Evolutionary conservation across 2,329 filamentous ascomycete genomes (phyloP).

Genomic region (Dothideomycetidae sp.): DNA sequence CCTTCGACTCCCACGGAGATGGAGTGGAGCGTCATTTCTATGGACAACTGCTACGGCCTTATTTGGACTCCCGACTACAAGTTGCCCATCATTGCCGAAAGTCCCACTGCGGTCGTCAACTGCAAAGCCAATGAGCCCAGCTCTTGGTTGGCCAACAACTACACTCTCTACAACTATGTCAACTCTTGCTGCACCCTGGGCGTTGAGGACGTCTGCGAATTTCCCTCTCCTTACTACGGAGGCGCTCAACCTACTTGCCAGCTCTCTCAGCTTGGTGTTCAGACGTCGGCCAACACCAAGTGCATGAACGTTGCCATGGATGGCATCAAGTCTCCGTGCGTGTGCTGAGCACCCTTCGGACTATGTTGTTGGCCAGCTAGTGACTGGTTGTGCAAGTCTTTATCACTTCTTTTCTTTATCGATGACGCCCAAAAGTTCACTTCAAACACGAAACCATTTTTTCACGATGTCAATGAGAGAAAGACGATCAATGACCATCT

Average conservation of each 20-base stretch:
- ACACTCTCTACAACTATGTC: conserved; percentile 35
- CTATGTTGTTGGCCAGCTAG: too few relatives aligned
- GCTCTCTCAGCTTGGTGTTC: background rate
- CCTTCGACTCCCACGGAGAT: conserved; percentile 24
- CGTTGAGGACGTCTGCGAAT: conserved; percentile 12
- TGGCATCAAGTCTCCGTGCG: too few relatives aligned
- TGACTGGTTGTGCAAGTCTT: too few relatives aligned
- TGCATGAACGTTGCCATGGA: background rate
- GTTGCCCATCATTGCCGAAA: conserved; percentile 42
- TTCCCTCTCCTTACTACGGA: background rate
- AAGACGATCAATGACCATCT: too few relatives aligned
- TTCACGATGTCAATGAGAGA: too few relatives aligned
- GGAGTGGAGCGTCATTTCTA: conserved; percentile 36
- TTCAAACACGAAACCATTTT: too few relatives aligned
- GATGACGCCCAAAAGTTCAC: too few relatives aligned
- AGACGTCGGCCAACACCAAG: background rate
- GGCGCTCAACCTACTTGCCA: background rate
- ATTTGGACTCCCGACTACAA: conserved; percentile 29
- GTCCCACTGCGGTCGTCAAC: conserved; percentile 39
- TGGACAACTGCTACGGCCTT: conserved; percentile 36
- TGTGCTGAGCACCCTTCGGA: too few relatives aligned
- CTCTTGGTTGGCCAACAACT: conserved; percentile 41
- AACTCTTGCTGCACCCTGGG: conserved; percentile 28
- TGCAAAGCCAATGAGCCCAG: conserved; percentile 25
- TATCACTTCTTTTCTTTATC: too few relatives aligned